Percentiles rank a stretch among this genome's conserved stretches.
These are phyloP conservation scores for Globomyces pollinis-pini DNA, from an alignment of 192 early-diverging fungal species.

Conservation along the genomic window DNA sequence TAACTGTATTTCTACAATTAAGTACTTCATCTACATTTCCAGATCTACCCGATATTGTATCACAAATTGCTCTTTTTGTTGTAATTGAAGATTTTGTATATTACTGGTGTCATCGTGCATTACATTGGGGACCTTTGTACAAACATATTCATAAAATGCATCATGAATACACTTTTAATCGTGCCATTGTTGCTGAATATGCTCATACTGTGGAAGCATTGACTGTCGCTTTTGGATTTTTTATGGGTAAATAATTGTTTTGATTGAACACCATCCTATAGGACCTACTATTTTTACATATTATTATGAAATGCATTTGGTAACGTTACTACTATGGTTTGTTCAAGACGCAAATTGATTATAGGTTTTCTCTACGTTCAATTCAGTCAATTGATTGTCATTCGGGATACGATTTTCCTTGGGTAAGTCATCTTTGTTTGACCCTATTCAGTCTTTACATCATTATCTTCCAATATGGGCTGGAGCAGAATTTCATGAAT, in stretches of 20 bases:
- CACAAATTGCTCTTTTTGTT: too few relatives aligned
- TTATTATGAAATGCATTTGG: conserved; percentile 67
- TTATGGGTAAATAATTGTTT: conserved; percentile 71
- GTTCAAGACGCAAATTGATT: too few relatives aligned
- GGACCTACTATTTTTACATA: too few relatives aligned
- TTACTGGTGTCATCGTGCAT: conserved; percentile 80
- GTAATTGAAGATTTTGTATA: conserved; percentile 87
- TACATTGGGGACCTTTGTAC: conserved; percentile 85
- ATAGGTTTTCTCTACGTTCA: conserved; percentile 74
- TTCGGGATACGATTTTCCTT: conserved; percentile 93
- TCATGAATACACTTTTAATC: conserved; percentile 84
- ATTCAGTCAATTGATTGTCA: conserved; percentile 84
- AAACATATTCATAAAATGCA: conserved; percentile 90
- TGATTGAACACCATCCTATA: too few relatives aligned
- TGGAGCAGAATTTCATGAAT: conserved; percentile 89
- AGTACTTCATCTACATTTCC: too few relatives aligned
- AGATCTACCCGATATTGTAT: too few relatives aligned
- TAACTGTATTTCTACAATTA: too few relatives aligned
- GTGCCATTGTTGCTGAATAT: conserved; percentile 83
- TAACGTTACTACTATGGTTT: conserved; percentile 82
- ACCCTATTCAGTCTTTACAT: conserved; percentile 48
- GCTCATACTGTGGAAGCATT: conserved; percentile 81
- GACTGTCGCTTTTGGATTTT: conserved; percentile 78
- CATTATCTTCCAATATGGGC: conserved; percentile 87
- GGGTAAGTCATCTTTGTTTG: conserved; percentile 41